phyloP scores from a whole-genome alignment of 164 flowering plant species.

The Aristolochia contorta region DNA sequence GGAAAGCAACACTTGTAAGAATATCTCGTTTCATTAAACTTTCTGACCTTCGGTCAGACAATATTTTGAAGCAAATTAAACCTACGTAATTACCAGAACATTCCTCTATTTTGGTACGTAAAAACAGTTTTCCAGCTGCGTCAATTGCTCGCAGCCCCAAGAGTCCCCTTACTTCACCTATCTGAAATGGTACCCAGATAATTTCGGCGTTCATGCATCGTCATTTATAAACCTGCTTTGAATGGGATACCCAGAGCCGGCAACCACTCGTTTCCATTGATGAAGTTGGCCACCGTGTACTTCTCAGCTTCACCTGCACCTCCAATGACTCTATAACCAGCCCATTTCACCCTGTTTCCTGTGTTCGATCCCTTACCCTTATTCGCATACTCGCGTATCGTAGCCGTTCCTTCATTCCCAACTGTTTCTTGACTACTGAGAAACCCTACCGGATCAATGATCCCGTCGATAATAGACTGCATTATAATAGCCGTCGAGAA shows the following conservation, averaged over 20 bases:
- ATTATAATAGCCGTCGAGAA: conserved; percentile 33
- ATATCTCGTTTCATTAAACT: too few species aligned
- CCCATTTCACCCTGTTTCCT: conserved; percentile 6
- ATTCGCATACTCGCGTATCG: conserved; percentile 18
- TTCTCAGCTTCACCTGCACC: not conserved
- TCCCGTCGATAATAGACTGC: conserved; percentile 21
- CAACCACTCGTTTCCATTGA: not conserved
- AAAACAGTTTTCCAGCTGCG: too few species aligned
- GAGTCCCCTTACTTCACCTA: too few species aligned
- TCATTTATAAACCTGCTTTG: not conserved
- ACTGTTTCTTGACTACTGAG: not conserved
- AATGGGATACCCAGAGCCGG: not conserved
- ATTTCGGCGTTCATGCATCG: too few species aligned
- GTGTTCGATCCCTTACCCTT: conserved; percentile 17
- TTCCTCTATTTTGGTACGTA: too few species aligned
- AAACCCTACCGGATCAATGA: conserved; percentile 37
- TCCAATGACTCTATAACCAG: conserved; percentile 5
- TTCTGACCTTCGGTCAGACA: too few species aligned
- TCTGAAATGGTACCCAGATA: too few species aligned
- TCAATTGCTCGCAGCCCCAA: too few species aligned
- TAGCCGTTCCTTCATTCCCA: conserved; percentile 7
- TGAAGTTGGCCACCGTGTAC: not conserved
- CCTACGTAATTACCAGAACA: too few species aligned
- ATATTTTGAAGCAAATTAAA: too few species aligned
- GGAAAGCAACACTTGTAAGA: too few species aligned